Conservation (phyloP, 2,329 filamentous ascomycete genomes). For the Cytospora mali region DNA sequence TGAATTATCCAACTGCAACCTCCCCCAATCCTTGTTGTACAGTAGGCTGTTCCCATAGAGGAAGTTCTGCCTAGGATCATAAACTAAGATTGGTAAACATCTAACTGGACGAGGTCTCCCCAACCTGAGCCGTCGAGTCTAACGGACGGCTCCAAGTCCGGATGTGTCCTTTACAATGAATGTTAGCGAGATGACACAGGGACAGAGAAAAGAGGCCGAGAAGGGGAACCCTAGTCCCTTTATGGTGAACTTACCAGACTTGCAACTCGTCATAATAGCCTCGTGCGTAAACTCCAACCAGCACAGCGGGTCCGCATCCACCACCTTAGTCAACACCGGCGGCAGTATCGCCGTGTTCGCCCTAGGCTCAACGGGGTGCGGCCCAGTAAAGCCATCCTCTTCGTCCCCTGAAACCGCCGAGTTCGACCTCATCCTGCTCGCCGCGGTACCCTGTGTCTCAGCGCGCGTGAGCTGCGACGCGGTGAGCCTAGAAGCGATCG, state of each 20-base stretch:
- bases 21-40: not conserved
- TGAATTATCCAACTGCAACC: not conserved
- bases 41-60: not conserved
- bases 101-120: constrained; percentile 26
- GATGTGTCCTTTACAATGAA: constrained; percentile 40
- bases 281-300: constrained; percentile 95
- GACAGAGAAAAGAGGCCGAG: not conserved
- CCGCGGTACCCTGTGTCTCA: constrained; percentile 63
- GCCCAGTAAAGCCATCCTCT: constrained; percentile 51
- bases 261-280: constrained; percentile 89
- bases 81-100: not conserved
- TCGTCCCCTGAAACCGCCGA: constrained; percentile 62
- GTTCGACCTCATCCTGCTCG: constrained; percentile 68
- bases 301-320: constrained; percentile 83
- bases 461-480: constrained; percentile 52
- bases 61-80: not conserved
- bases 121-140: constrained; percentile 39
- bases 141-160: constrained; percentile 47
- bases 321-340: constrained; percentile 84
- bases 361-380: constrained; percentile 84
- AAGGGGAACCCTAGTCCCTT: not conserved
- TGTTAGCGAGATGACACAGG: constrained; percentile 10
- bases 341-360: constrained; percentile 83
- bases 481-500: constrained; percentile 54
- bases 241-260: constrained; percentile 67